Conservation (phyloP, 805 yeast genomes). For the Ogataea nakhonphanomensis region DNA sequence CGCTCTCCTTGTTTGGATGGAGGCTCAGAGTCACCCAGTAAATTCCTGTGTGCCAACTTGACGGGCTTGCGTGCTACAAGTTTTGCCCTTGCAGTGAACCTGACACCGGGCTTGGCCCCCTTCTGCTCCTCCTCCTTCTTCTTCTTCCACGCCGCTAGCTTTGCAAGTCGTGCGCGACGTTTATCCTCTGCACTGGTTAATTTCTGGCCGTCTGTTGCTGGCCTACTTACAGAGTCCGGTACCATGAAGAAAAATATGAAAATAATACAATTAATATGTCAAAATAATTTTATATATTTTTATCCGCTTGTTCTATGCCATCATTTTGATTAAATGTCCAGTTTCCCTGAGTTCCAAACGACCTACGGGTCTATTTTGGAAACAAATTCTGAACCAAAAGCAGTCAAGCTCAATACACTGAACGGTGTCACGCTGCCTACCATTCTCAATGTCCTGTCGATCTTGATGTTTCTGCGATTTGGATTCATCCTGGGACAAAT, state of each 20-base stretch:
- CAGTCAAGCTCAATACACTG: slow-evolving; percentile 67
- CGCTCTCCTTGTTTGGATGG: not conserved
- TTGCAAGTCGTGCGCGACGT: slow-evolving; percentile 44
- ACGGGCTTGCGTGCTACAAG: not conserved
- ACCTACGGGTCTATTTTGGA: slow-evolving; percentile 11
- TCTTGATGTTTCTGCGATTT: slow-evolving; percentile 90
- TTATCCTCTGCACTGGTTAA: slow-evolving; percentile 31
- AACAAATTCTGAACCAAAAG: not conserved
- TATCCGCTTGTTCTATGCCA: slow-evolving; percentile 3
- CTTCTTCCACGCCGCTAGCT: slow-evolving; percentile 57
- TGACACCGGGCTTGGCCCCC: slow-evolving; percentile 13
- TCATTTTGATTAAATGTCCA: not conserved
- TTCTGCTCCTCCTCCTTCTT: slow-evolving; percentile 40
- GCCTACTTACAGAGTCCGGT: slow-evolving; percentile 10
- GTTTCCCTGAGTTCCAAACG: not conserved
- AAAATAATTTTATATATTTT: not conserved
- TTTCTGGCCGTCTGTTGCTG: slow-evolving; percentile 7
- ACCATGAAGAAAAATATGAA: not conserved
- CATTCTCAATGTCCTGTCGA: slow-evolving; percentile 85
- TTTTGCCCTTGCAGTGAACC: slow-evolving; percentile 18
- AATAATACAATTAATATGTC: too few relatives aligned
- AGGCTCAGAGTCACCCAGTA: slow-evolving; percentile 1
- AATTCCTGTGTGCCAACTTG: slow-evolving; percentile 4
- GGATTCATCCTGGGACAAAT: slow-evolving; percentile 95
- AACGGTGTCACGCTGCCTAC: slow-evolving; percentile 95